Base-by-base conservation (phyloP, 164 flowering plant species). In the Liquidambar formosana region DNA sequence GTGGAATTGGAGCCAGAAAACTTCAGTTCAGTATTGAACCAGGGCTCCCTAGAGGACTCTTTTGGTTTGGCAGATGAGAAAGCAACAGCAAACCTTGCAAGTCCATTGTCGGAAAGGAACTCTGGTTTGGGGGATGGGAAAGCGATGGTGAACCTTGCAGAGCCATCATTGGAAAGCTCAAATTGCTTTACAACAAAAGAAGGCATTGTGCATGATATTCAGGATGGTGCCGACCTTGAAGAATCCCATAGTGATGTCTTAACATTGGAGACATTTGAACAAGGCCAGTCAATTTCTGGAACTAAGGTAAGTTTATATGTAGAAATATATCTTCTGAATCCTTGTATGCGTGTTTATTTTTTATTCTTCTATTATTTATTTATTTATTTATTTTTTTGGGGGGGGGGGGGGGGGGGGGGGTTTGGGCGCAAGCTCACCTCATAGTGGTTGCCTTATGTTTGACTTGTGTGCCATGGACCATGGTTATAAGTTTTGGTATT, bases 281-380 rank as follows among this genome's bases (percentile, higher is more conserved):
- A 70, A 66, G 69, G 15, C 69, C 57, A 65, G 62, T 57, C 38
- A 45, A 19, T 41, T 70, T 56, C 58, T 63, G 68, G 25, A 62
- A 52, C 25, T 52, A 66, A 79, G 83, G 85, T 82, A 65, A 70
- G 48, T 51, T 51, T 57, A 33, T 33, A 33, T 33, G 41, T 33
- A 33, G 41, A 33, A 33, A 33, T 33, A 6, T 2, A 33, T 2
- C 41, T 33, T 33, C 4, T 33, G 41, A 33, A 33, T 33, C 41
- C 41, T 33, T 33, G 41, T 33, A 6, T 33, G 41, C 41, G n/a
- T n/a, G n/a, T n/a, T n/a, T n/a, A n/a, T n/a, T n/a, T n/a, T n/a
- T n/a, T n/a, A n/a, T n/a, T n/a, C n/a, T n/a, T n/a, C n/a, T n/a
- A n/a, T n/a, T n/a, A n/a, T n/a, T n/a, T n/a, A n/a, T n/a, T n/a